Base-by-base conservation (phyloP, 768 basidiomycete genomes). In the Ramaria rubella region DNA sequence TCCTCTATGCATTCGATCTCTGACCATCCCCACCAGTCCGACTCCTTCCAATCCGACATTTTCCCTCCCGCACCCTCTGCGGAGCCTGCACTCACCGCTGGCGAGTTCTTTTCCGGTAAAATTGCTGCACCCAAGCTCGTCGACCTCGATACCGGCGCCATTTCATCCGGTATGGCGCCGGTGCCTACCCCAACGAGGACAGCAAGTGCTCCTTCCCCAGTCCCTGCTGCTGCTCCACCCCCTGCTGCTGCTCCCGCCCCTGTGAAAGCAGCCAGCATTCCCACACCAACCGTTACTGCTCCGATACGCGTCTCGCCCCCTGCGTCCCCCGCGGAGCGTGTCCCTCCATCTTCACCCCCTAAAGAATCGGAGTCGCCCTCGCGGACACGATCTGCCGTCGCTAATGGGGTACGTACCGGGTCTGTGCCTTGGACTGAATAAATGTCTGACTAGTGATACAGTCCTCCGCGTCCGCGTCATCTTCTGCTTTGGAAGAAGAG, bases 1-100 rank as follows among this genome's bases (percentile, higher is more conserved):
- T n/a, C n/a, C 19, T 11, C 26, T 31, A 17, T 31, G 3, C 29
- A 8, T 50, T 36, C 21, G 17, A 42, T 9, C 21, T 51, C 21
- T n/a, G 26, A 17, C 7, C 44, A 43, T 21, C 19, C 42, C 4
- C 17, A 21, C 3, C 67, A 93, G 90, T 81, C 94, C 34, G 94
- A 98, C 57, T 83, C 86, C 4, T 98, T 97, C 90, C 95, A 98
- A 70, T 85, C 92, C 14, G 95, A 97, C 70, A 95, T 98, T 69
- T 98, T 83, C 78, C 95, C 96, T 4, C 90, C 91, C 8, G 95
- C 93, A 1, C 84, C 84, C 0, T 90, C 92, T 4, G 69, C 77
- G 55, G 88, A 94, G 64, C 81, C 93, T 15, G 81, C 90, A 5
- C 78, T 94, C 48, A 76, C 81, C 19, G 87, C 94, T 8, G 76